A percentile compares a stretch with the other conserved stretches of the same genome.
Evolutionary conservation across 495 filamentous ascomycete species (phyloP).

Genomic region (Penicillium tannophilum): DNA sequence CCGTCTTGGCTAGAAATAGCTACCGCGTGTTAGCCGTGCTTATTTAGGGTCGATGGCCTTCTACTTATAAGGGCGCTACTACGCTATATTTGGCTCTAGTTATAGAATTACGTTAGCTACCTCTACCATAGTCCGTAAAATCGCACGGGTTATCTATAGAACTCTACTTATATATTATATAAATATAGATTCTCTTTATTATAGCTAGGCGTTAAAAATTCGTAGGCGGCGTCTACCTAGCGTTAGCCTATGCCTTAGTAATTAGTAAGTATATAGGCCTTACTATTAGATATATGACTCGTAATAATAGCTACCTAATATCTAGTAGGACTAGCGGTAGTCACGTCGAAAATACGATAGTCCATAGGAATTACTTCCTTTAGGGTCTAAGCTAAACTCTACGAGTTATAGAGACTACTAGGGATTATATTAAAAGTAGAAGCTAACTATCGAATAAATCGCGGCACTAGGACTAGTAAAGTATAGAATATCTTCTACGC

Average conservation of each 20-base stretch:
- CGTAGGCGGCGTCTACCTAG: conserved; percentile 13
- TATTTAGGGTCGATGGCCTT: neutral
- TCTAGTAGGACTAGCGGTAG: conserved; percentile 3
- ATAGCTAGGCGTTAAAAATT: conserved; percentile 14
- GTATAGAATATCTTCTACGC: neutral
- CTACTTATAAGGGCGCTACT: conserved; percentile 25
- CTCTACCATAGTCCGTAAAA: neutral
- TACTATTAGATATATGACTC: conserved; percentile 22
- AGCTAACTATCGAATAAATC: neutral
- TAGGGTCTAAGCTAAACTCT: neutral
- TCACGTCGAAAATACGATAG: conserved; percentile 19
- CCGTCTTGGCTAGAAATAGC: conserved; percentile 33
- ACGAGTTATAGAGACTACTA: neutral
- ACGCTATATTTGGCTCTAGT: conserved; percentile 20
- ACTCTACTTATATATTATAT: conserved; percentile 19
- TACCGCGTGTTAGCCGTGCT: conserved; percentile 1
- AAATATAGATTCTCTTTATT: conserved; percentile 17
- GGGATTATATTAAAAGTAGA: neutral
- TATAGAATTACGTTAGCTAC: neutral
- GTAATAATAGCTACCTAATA: conserved; percentile 19
- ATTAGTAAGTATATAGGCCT: conserved; percentile 23
- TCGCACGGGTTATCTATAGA: neutral
- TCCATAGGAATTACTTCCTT: conserved; percentile 7
- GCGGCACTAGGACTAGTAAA: neutral
- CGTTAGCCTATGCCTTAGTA: conserved; percentile 17